These are phyloP conservation scores for Pseudonectria buxi DNA, from an alignment of 2,329 filamentous ascomycete species.

Conservation along the genomic window DNA sequence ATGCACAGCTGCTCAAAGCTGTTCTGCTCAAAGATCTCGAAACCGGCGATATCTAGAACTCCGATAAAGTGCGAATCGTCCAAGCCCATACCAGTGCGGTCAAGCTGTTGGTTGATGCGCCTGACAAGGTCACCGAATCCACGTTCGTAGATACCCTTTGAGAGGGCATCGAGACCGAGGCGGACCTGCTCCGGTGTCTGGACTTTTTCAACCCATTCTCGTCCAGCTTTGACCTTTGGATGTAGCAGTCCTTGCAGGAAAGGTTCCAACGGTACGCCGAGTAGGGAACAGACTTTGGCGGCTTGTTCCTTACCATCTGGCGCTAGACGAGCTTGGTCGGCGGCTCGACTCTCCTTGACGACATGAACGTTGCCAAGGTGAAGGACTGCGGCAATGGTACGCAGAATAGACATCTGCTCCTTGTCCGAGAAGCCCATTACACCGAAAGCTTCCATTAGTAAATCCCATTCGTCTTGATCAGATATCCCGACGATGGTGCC, in stretches of 20 bases:
- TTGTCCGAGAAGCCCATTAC: constrained; percentile 88
- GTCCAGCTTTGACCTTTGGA: constrained; percentile 87
- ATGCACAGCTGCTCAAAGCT: constrained; percentile 99
- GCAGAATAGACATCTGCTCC: constrained; percentile 76
- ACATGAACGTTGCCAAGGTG: constrained; percentile 91
- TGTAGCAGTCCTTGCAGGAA: constrained; percentile 87
- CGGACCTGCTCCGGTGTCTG: constrained; percentile 96
- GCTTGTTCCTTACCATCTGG: constrained; percentile 69
- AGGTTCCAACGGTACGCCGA: constrained; percentile 76
- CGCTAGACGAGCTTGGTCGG: constrained; percentile 80
- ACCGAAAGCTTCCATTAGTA: constrained; percentile 82
- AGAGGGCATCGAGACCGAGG: constrained; percentile 79
- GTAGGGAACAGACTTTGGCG: constrained; percentile 70
- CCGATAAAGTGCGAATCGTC: constrained; percentile 96
- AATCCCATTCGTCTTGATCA: constrained; percentile 83
- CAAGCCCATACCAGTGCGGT: constrained; percentile 72
- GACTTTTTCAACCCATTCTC: constrained; percentile 98
- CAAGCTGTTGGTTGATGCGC: constrained; percentile 85
- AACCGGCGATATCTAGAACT: constrained; percentile 96
- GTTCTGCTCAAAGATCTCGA: constrained; percentile 97
- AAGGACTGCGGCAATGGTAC: constrained; percentile 82
- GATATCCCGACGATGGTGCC: constrained; percentile 87
- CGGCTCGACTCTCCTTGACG: constrained; percentile 81
- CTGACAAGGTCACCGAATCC: constrained; percentile 88
- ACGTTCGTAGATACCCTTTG: constrained; percentile 97